Conservation (phyloP, 2,329 filamentous ascomycete genomes). For the Penicillium sp. region DNA sequence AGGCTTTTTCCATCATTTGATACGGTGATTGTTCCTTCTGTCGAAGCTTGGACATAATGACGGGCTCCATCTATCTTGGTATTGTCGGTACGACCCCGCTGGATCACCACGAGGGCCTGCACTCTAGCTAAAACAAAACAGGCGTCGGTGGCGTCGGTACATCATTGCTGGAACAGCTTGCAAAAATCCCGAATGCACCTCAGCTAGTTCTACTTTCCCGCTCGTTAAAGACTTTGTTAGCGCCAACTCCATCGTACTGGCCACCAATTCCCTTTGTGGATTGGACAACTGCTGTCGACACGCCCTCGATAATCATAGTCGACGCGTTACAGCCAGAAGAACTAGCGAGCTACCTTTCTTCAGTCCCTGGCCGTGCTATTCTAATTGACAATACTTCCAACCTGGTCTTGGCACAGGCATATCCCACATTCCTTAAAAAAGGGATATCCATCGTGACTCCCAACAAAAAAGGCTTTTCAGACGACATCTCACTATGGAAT, state of each 20-base stretch:
- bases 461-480: conserved; percentile 97
- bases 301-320: conserved; percentile 54
- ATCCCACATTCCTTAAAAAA: conserved; percentile 73
- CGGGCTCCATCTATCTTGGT: background rate
- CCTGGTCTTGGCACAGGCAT: conserved; percentile 75
- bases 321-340: conserved; percentile 60
- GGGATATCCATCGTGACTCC: conserved; percentile 92
- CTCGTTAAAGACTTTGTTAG: conserved; percentile 76
- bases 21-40: too few relatives aligned
- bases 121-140: background rate
- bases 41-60: background rate
- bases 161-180: background rate
- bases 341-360: conserved; percentile 72
- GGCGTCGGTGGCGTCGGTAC: background rate
- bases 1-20: too few relatives aligned
- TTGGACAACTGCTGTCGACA: conserved; percentile 59
- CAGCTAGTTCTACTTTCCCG: conserved; percentile 43
- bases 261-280: conserved; percentile 59
- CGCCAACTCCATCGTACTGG: conserved; percentile 64
- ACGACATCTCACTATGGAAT: conserved; percentile 77
- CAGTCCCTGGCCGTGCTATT: conserved; percentile 73
- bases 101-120: background rate
- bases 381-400: conserved; percentile 95
- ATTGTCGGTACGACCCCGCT: background rate
- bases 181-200: background rate